A percentile compares a stretch with the other conserved stretches of the same genome.
phyloP scores from a whole-genome alignment of 106 monocot species.

The Allium fistulosum region DNA sequence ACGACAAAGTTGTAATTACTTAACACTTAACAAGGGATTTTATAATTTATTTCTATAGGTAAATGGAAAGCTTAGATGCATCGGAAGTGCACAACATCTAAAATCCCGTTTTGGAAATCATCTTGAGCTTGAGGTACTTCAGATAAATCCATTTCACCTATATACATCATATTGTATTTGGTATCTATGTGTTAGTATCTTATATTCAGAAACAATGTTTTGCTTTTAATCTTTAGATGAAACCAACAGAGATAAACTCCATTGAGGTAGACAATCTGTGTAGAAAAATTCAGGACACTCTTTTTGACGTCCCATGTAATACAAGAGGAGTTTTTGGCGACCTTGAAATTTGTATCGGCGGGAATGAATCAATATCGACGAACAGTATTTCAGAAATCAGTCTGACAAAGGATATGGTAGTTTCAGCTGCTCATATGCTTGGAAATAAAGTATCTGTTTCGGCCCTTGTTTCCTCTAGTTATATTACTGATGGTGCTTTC shows the following conservation, averaged over 20 bases:
- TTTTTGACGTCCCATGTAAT: constrained; percentile 52
- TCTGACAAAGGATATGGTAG: constrained; percentile 71
- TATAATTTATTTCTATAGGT: constrained; percentile 27
- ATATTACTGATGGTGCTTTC: constrained; percentile 37
- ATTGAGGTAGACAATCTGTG: constrained; percentile 48
- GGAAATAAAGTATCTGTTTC: constrained; percentile 51
- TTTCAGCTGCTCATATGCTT: constrained; percentile 36
- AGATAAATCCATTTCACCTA: constrained; percentile 1
- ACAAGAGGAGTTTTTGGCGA: constrained; percentile 46
- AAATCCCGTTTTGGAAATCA: constrained; percentile 94
- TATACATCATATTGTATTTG: neutral
- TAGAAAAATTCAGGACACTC: constrained; percentile 60
- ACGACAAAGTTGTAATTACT: too few species aligned
- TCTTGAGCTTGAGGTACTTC: constrained; percentile 84
- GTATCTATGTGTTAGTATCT: neutral
- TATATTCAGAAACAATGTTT: too few species aligned
- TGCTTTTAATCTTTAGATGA: constrained; percentile 35
- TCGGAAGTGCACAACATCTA: constrained; percentile 88
- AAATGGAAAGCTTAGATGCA: constrained; percentile 57
- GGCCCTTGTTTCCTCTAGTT: constrained; percentile 37
- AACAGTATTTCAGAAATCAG: constrained; percentile 63
- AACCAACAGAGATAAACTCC: constrained; percentile 51
- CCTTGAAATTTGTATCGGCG: constrained; percentile 79
- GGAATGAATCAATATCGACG: constrained; percentile 21
- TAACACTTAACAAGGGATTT: neutral